These are phyloP conservation scores for Diaporthe destruens DNA, from an alignment of 2,329 filamentous ascomycete genomes.

Conservation along the genomic window DNA sequence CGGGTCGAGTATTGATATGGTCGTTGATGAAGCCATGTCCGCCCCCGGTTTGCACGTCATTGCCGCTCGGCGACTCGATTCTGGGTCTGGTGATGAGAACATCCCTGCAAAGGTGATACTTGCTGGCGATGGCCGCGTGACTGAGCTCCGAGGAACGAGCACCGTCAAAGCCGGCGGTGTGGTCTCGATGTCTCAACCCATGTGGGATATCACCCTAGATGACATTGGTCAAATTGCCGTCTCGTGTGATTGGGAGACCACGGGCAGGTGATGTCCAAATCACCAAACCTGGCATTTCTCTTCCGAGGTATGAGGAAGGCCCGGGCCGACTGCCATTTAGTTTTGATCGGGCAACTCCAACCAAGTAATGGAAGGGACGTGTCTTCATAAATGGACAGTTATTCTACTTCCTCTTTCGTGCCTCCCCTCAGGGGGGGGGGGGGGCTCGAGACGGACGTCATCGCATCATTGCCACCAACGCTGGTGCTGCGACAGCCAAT, in stretches of 20 bases:
- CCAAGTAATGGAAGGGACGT: not conserved
- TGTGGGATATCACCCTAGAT: conserved; percentile 53
- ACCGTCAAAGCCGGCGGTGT: conserved; percentile 47
- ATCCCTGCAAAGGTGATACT: conserved; percentile 42
- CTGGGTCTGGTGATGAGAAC: conserved; percentile 8
- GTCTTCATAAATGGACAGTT: not conserved
- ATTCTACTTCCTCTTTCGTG: not conserved
- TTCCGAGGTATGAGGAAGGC: not conserved
- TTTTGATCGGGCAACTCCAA: not conserved
- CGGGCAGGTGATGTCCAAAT: not conserved
- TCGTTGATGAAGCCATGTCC: conserved; percentile 46
- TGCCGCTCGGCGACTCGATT: conserved; percentile 35
- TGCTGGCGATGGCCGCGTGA: conserved; percentile 47
- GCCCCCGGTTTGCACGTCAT: conserved; percentile 50
- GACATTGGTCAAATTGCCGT: conserved; percentile 51
- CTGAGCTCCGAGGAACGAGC: conserved; percentile 47
- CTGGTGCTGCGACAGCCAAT: not conserved
- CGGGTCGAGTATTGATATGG: conserved; percentile 40
- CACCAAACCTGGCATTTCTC: not conserved
- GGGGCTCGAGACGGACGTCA: too few relatives aligned
- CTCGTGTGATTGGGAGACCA: conserved; percentile 54
- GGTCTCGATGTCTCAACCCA: conserved; percentile 52
- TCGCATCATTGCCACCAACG: not conserved
- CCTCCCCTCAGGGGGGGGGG: too few relatives aligned
- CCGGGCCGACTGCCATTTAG: not conserved